phyloP scores from a whole-genome alignment of 257 asterid genomes.

The Knoxia roxburghii region DNA sequence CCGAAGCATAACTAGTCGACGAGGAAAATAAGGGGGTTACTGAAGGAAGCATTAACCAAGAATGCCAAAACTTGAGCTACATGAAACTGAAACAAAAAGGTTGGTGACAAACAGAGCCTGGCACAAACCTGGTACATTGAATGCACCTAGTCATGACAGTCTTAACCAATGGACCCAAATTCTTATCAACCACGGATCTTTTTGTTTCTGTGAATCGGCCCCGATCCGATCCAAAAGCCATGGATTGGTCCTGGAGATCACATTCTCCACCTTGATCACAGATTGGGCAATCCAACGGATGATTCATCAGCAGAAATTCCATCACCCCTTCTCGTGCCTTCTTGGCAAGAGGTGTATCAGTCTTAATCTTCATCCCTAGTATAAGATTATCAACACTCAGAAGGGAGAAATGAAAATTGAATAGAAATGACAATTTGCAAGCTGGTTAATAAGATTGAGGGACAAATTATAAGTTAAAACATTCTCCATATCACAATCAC shows the following conservation, averaged over 20 bases:
- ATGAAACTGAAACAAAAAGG: not conserved
- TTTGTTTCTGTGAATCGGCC: slow-evolving; percentile 91
- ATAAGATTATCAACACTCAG: slow-evolving; percentile 7
- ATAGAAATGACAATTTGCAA: not conserved
- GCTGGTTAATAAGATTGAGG: not conserved
- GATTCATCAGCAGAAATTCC: slow-evolving; percentile 97
- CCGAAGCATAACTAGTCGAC: not conserved
- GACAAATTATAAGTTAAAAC: not conserved
- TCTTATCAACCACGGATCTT: slow-evolving; percentile 96
- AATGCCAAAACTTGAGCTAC: not conserved
- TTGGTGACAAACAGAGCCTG: not conserved
- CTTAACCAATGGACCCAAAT: slow-evolving; percentile 92
- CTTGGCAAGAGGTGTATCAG: slow-evolving; percentile 89
- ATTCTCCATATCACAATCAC: not conserved
- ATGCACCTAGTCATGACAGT: slow-evolving; percentile 97
- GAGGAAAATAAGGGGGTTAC: not conserved
- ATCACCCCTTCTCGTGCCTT: slow-evolving; percentile 98
- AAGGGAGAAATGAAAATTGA: not conserved
- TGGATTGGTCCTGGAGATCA: slow-evolving; percentile 95
- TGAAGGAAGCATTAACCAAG: not conserved
- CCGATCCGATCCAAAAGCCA: slow-evolving; percentile 97
- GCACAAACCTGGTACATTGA: slow-evolving; percentile 73
- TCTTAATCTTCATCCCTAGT: slow-evolving; percentile 93
- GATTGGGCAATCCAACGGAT: slow-evolving; percentile 94
- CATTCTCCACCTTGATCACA: slow-evolving; percentile 99